Percentiles rank a stretch among this genome's conserved stretches.
Evolutionary conservation across 2,329 filamentous ascomycete species (phyloP).

Genomic region (Mycogone perniciosa): DNA sequence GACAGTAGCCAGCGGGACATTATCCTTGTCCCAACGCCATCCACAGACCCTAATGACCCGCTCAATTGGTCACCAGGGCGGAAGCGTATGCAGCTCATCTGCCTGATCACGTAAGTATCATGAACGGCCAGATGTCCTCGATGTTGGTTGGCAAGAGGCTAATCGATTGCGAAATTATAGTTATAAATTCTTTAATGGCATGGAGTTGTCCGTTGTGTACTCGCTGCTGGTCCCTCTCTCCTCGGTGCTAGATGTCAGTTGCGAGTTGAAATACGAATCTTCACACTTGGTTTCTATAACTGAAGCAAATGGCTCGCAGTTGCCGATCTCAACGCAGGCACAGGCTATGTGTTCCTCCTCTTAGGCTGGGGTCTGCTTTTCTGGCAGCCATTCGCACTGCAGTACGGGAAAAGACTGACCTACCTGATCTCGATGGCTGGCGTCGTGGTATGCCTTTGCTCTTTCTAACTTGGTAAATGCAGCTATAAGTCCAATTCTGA

Average conservation of each 20-base stretch:
- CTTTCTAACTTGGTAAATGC: neutral
- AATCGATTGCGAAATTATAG: slow-evolving; percentile 13
- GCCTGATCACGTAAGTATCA: slow-evolving; percentile 24
- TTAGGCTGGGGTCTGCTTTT: slow-evolving; percentile 39
- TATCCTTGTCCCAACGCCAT: slow-evolving; percentile 45
- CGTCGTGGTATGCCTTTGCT: slow-evolving; percentile 16
- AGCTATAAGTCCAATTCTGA: neutral
- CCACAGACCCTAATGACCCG: slow-evolving; percentile 45
- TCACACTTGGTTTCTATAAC: neutral
- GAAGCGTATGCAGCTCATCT: slow-evolving; percentile 22
- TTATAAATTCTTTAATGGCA: slow-evolving; percentile 34
- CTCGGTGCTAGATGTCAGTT: slow-evolving; percentile 24
- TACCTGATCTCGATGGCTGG: slow-evolving; percentile 33
- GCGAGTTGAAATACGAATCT: neutral
- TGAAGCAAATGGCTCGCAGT: slow-evolving; percentile 12
- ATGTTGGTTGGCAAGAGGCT: neutral
- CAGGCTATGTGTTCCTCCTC: slow-evolving; percentile 38
- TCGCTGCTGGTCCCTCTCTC: slow-evolving; percentile 33
- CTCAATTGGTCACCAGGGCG: slow-evolving; percentile 39
- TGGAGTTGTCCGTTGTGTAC: slow-evolving; percentile 34
- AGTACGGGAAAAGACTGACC: slow-evolving; percentile 37
- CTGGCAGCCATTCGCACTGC: slow-evolving; percentile 42
- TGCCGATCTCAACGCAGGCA: slow-evolving; percentile 32
- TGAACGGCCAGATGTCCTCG: neutral
- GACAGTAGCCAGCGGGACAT: slow-evolving; percentile 32